These are phyloP conservation scores for Butyriboletus loyo DNA, from an alignment of 768 basidiomycete genomes.

Conservation along the genomic window DNA sequence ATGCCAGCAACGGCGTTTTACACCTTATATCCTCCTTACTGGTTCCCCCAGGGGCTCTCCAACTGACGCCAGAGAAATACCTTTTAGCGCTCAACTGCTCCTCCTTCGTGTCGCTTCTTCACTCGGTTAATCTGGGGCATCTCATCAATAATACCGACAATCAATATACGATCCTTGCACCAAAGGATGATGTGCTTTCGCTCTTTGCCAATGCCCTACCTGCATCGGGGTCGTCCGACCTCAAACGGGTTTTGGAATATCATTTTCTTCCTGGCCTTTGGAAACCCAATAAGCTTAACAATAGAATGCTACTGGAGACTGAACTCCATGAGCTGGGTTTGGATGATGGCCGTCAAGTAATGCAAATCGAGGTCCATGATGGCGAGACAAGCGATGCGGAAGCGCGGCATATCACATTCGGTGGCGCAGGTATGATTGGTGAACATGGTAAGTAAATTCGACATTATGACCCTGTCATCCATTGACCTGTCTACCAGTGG, in stretches of 20 bases:
- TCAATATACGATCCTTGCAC: constrained; percentile 88
- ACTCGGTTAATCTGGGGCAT: constrained; percentile 69
- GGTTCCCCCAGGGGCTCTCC: constrained; percentile 68
- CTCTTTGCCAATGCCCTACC: constrained; percentile 57
- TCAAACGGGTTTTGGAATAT: constrained; percentile 75
- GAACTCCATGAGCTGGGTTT: constrained; percentile 71
- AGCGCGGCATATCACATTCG: constrained; percentile 68
- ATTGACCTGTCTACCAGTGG: constrained; percentile 44
- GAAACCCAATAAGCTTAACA: constrained; percentile 62
- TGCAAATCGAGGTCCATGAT: constrained; percentile 60
- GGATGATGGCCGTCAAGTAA: constrained; percentile 64
- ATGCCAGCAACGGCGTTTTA: constrained; percentile 92
- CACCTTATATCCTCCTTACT: constrained; percentile 86
- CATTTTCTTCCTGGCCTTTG: constrained; percentile 89
- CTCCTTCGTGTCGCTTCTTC: constrained; percentile 83
- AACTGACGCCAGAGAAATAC: constrained; percentile 91
- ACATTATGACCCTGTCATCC: neutral
- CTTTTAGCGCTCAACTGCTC: constrained; percentile 91
- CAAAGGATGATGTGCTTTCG: constrained; percentile 78
- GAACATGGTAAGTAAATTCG: constrained; percentile 57
- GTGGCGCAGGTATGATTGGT: constrained; percentile 76
- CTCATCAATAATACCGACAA: constrained; percentile 68
- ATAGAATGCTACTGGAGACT: constrained; percentile 78
- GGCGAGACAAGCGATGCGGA: constrained; percentile 45
- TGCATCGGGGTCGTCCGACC: constrained; percentile 58